Evolutionary conservation across 2,329 filamentous ascomycete genomes (phyloP).

Genomic region (Arthrobotrys musiformis): DNA sequence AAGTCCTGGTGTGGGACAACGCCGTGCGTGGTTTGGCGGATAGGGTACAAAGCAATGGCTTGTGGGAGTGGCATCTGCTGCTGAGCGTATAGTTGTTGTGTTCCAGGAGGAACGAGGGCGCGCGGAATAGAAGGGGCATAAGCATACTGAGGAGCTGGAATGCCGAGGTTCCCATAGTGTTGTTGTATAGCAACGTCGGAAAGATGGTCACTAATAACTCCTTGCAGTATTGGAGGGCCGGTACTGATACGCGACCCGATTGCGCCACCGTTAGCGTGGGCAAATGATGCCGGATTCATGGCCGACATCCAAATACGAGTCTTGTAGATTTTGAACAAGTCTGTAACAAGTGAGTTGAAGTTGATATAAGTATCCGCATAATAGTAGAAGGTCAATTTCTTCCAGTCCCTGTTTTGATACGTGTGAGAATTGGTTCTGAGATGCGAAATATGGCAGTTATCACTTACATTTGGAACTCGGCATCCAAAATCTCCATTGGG

Average conservation of each 20-base stretch:
- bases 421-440: slow-evolving; percentile 19
- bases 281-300: slow-evolving; percentile 96
- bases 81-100: slow-evolving; percentile 51
- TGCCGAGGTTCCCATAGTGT: slow-evolving; percentile 46
- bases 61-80: slow-evolving; percentile 50
- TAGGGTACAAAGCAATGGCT: slow-evolving; percentile 43
- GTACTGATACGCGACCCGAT: slow-evolving; percentile 35
- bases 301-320: slow-evolving; percentile 99
- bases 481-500: slow-evolving; percentile 98
- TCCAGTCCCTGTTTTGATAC: slow-evolving; percentile 80
- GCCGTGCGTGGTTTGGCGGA: slow-evolving; percentile 47
- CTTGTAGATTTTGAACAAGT: slow-evolving; percentile 99
- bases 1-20: slow-evolving; percentile 54
- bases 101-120: slow-evolving; percentile 50
- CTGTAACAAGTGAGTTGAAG: slow-evolving; percentile 96
- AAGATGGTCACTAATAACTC: slow-evolving; percentile 52
- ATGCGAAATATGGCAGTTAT: background rate
- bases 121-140: slow-evolving; percentile 51
- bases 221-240: slow-evolving; percentile 49
- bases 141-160: slow-evolving; percentile 35
- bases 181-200: slow-evolving; percentile 49
- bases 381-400: slow-evolving; percentile 99
- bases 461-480: slow-evolving; percentile 96
- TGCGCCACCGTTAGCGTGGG: slow-evolving; percentile 71
- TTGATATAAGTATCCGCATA: slow-evolving; percentile 98